These are phyloP conservation scores for Globisporangium ultimum DNA, from an alignment of 352 stramenopile species.

Conservation along the genomic window DNA sequence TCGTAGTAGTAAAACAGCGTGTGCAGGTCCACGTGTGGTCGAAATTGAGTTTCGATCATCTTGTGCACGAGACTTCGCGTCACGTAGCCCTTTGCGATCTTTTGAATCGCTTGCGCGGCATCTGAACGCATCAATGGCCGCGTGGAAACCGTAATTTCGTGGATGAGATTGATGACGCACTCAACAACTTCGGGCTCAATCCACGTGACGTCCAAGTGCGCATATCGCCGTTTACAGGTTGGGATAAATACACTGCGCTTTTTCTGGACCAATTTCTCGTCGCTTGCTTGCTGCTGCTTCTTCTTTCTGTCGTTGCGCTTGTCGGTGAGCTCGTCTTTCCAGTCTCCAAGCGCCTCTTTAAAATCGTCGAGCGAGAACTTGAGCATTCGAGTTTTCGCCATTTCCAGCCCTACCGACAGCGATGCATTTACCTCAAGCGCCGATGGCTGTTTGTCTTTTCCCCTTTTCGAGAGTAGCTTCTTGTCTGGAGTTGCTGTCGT, in stretches of 20 bases:
- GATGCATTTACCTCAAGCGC: conserved; percentile 24
- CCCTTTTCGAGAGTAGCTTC: not conserved
- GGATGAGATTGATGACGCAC: conserved; percentile 46
- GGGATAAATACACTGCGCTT: conserved; percentile 29
- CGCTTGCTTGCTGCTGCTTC: conserved; percentile 3
- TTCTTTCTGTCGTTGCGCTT: conserved; percentile 20
- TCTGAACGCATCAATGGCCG: conserved; percentile 35
- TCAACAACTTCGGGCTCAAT: conserved; percentile 63
- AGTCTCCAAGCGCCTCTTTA: conserved; percentile 40
- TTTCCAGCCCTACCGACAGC: conserved; percentile 44
- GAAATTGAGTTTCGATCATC: conserved; percentile 38
- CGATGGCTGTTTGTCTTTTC: not conserved
- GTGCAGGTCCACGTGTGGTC: conserved; percentile 30
- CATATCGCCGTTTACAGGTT: conserved; percentile 42
- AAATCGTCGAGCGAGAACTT: conserved; percentile 49
- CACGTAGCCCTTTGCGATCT: conserved; percentile 38
- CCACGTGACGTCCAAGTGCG: conserved; percentile 54
- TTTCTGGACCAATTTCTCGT: not conserved
- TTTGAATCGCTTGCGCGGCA: conserved; percentile 56
- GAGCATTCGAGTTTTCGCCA: conserved; percentile 44
- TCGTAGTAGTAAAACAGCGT: conserved; percentile 65
- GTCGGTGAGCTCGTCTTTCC: conserved; percentile 49
- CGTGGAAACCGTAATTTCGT: conserved; percentile 19
- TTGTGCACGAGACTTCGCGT: conserved; percentile 29
- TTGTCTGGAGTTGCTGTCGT: not conserved